These are phyloP conservation scores for Tirmania nivea DNA, from an alignment of 495 filamentous ascomycete genomes.

Conservation along the genomic window DNA sequence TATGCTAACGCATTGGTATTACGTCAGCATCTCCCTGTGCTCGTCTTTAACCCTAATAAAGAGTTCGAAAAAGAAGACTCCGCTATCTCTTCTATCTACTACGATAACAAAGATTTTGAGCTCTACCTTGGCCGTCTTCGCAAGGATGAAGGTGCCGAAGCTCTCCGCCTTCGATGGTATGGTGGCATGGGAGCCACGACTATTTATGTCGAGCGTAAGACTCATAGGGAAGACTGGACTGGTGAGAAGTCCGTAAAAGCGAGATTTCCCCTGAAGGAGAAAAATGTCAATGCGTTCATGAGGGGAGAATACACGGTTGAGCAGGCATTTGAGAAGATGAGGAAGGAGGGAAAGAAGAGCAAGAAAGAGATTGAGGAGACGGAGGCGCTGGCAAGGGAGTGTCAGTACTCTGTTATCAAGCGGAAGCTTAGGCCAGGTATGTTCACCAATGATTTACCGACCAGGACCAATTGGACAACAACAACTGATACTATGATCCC, in stretches of 20 bases:
- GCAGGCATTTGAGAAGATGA: slow-evolving; percentile 76
- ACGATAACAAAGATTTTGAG: slow-evolving; percentile 84
- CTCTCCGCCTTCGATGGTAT: slow-evolving; percentile 92
- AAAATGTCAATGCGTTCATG: slow-evolving; percentile 80
- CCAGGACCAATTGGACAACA: no score
- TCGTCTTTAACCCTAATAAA: slow-evolving; percentile 94
- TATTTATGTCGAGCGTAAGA: slow-evolving; percentile 95
- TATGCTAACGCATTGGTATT: slow-evolving; percentile 1
- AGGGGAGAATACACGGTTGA: slow-evolving; percentile 60
- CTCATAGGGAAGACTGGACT: slow-evolving; percentile 97
- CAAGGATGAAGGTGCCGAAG: slow-evolving; percentile 95
- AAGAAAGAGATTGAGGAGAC: slow-evolving; percentile 73
- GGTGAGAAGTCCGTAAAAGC: slow-evolving; percentile 98
- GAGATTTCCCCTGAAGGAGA: slow-evolving; percentile 85
- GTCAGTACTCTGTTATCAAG: slow-evolving; percentile 79
- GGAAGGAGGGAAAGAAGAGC: slow-evolving; percentile 82
- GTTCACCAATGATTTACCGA: background rate
- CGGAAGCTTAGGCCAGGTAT: slow-evolving; percentile 45
- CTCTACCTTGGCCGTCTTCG: slow-evolving; percentile 83
- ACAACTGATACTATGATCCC: no score
- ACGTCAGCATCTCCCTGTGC: slow-evolving; percentile 62
- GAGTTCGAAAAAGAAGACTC: slow-evolving; percentile 78
- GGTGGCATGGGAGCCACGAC: slow-evolving; percentile 85
- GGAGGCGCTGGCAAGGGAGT: slow-evolving; percentile 71
- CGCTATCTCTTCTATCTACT: slow-evolving; percentile 96